phyloP scores from a whole-genome alignment of 306 rosid genomes.

The Glycine soja region DNA sequence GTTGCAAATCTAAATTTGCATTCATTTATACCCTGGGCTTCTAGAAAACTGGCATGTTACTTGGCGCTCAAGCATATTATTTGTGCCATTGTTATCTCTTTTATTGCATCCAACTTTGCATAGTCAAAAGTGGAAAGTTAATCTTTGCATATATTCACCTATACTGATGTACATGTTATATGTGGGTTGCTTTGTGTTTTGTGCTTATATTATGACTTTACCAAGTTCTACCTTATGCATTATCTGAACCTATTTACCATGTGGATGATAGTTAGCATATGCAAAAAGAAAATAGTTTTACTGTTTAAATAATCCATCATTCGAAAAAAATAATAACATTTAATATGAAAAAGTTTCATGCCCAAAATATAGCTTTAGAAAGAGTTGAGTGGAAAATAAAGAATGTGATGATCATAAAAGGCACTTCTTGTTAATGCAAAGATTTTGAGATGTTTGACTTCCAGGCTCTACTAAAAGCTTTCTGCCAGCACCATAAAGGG shows the following conservation, averaged over 20 bases:
- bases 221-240: slow-evolving; percentile 13
- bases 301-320: background rate
- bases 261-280: background rate
- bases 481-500: background rate
- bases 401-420: background rate
- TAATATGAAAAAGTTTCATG: background rate
- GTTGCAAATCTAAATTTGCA: background rate
- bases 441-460: background rate
- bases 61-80: slow-evolving; percentile 23
- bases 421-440: background rate
- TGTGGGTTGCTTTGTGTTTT: slow-evolving; percentile 2
- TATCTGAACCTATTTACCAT: slow-evolving; percentile 10
- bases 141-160: background rate
- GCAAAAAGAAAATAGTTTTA: background rate
- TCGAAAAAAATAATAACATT: background rate
- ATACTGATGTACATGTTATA: background rate
- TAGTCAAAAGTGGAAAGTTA: background rate
- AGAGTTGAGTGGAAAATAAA: background rate
- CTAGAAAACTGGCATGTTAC: background rate
- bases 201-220: background rate
- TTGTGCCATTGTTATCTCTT: slow-evolving; percentile 1
- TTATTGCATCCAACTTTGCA: slow-evolving; percentile 1
- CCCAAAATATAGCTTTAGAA: background rate
- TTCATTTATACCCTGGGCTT: background rate
- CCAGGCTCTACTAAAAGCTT: background rate